phyloP scores from a whole-genome alignment of 164 flowering plant species.

The Santalum album region DNA sequence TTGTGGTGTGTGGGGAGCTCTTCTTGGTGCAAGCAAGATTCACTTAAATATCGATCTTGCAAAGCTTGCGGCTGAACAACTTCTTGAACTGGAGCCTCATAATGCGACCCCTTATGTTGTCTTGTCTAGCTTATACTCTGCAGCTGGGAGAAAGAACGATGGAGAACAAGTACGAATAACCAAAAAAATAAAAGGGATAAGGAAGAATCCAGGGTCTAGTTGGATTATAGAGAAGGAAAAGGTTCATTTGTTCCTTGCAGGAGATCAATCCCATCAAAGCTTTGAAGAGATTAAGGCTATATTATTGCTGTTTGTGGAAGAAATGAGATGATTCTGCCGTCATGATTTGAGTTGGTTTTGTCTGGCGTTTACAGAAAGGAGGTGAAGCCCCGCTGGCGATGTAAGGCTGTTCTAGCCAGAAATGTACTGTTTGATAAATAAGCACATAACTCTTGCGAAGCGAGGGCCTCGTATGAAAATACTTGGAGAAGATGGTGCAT shows the following conservation, averaged over 20 bases:
- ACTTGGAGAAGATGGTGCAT: too few relatives aligned
- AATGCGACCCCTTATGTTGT: slow-evolving; percentile 5
- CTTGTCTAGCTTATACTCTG: slow-evolving; percentile 1
- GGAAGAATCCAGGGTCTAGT: slow-evolving; percentile 1
- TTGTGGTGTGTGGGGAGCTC: slow-evolving; percentile 5
- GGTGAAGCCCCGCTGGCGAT: too few relatives aligned
- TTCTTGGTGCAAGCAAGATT: slow-evolving; percentile 3
- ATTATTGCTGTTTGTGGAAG: background rate
- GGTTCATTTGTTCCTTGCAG: background rate
- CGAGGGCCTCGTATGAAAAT: too few relatives aligned
- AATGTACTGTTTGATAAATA: too few relatives aligned
- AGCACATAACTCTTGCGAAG: too few relatives aligned
- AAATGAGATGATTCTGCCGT: background rate
- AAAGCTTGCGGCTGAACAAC: background rate
- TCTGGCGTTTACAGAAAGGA: too few relatives aligned
- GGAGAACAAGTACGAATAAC: background rate
- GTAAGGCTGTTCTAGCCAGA: too few relatives aligned
- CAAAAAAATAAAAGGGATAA: background rate
- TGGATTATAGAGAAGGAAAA: background rate
- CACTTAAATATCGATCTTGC: background rate
- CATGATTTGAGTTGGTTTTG: background rate
- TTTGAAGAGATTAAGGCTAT: background rate
- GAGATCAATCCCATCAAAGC: background rate
- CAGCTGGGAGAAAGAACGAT: background rate
- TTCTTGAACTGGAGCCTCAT: background rate